Base-by-base conservation (phyloP, 2,329 filamentous ascomycete genomes). In the Trichoderma asperellum region DNA sequence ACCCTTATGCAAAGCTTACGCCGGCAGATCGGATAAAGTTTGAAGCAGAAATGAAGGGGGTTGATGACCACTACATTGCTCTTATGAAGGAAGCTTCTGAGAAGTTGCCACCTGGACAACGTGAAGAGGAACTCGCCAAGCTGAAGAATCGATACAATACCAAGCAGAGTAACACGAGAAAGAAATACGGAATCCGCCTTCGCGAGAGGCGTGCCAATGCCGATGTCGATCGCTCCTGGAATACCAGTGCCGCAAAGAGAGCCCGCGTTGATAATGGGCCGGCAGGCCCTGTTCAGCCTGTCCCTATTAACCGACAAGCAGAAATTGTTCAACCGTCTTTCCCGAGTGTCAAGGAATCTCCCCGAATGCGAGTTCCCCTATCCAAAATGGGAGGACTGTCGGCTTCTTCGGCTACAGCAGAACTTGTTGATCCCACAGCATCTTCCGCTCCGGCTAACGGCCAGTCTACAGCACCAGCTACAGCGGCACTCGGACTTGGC, bases 121-220 rank as follows among this genome's bases (percentile, higher is more conserved):
- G 75, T 74, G 71, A 78, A 74, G 61, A 78, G 72, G 70, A 71
- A 58, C 63, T 87, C 0, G 79, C 81, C 0, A 82, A 79, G 11
- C 73, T 88, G 1, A 83, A 83, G 52, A 88, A 88, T 71, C 82
- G 82, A 3, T 86, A 85, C 72, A 84, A 84, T 55, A 87, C 85
- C 3, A 87, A 86, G 68, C 85, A 87, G 74, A 87, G 84, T 65
- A 81, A 81, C n/a, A 84, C 87, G 3, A 82, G 87, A 14, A 88
- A 87, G 74, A 87, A 83, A 70, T 88, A 84, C 70, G 86, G 86
- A n/a, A 85, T 89, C 37, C 81, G 82, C 1, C 79, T 88, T 16
- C 82, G 85, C 0, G 80, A 83, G 71, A 79, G 85, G 14, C 83
- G 86, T 0, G 82, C 82, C 2, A 82, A 75, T 70, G 79, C 79